Conservation (phyloP, 2,329 filamentous ascomycete species). For the Talaromyces sp. region DNA sequence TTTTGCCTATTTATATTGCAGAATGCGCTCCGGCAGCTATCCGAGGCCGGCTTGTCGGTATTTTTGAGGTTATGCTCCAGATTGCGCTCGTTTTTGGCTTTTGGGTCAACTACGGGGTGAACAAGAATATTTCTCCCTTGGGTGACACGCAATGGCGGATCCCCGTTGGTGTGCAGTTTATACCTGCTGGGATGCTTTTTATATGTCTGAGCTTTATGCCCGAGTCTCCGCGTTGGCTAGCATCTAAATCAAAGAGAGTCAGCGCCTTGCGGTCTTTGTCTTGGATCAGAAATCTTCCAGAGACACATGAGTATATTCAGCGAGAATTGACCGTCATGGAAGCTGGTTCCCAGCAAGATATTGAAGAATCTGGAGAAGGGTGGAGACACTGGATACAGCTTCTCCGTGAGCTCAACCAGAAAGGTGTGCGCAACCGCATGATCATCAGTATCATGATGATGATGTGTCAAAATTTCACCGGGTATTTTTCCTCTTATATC, state of each 20-base stretch:
- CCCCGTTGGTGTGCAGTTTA: conserved; percentile 57
- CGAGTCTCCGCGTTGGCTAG: conserved; percentile 63
- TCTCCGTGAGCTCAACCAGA: conserved; percentile 17
- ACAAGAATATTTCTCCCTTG: conserved; percentile 27
- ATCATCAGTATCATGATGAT: conserved; percentile 49
- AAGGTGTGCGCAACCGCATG: conserved; percentile 46
- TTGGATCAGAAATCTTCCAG: conserved; percentile 49
- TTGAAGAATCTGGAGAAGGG: conserved; percentile 29
- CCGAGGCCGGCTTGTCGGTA: conserved; percentile 54
- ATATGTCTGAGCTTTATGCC: conserved; percentile 55
- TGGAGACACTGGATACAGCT: conserved; percentile 48
- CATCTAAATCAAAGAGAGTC: conserved; percentile 62
- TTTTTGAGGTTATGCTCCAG: conserved; percentile 55
- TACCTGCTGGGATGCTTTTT: conserved; percentile 58
- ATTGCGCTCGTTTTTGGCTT: conserved; percentile 34
- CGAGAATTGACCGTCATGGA: conserved; percentile 49
- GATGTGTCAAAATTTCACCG: conserved; percentile 49
- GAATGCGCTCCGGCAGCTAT: conserved; percentile 55
- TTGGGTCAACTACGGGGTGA: conserved; percentile 51
- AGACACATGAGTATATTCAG: conserved; percentile 48
- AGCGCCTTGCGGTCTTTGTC: conserved; percentile 52
- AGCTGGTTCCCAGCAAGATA: conserved; percentile 55
- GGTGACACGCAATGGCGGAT: conserved; percentile 52
- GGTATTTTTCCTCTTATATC: conserved; percentile 51
- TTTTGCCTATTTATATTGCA: conserved; percentile 54